Evolutionary conservation across 2,329 filamentous ascomycete species (phyloP).

Genomic region (Stylonectria norvegica): DNA sequence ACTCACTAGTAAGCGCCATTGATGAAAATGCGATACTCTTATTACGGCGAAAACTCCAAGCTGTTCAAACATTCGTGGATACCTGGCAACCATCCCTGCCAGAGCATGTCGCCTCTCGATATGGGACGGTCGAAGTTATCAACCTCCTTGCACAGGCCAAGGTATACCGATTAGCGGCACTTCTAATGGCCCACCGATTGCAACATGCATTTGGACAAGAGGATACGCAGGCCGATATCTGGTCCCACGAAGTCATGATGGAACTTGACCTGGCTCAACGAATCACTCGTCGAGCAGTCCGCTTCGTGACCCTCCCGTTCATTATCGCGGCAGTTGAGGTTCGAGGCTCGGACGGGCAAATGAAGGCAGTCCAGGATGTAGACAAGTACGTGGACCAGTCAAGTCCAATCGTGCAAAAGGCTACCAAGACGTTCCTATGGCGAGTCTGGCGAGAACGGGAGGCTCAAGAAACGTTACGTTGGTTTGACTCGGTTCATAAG

Average conservation of each 20-base stretch:
- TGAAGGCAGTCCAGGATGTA: slow-evolving; percentile 1
- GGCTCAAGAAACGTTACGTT: not conserved
- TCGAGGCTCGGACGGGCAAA: not conserved
- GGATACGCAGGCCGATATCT: not conserved
- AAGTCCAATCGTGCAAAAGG: slow-evolving; percentile 1
- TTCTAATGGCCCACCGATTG: slow-evolving; percentile 2
- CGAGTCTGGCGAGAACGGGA: slow-evolving; percentile 2
- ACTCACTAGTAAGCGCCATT: not conserved
- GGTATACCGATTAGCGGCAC: slow-evolving; percentile 1
- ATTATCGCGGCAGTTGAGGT: slow-evolving; percentile 4
- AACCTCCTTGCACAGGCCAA: slow-evolving; percentile 4
- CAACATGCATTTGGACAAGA: slow-evolving; percentile 2
- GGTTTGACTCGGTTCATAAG: slow-evolving; percentile 2
- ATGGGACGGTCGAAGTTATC: slow-evolving; percentile 1
- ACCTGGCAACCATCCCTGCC: not conserved
- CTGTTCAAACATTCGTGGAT: not conserved
- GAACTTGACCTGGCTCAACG: slow-evolving; percentile 2
- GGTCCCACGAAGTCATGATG: slow-evolving; percentile 2
- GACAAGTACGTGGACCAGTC: slow-evolving; percentile 1
- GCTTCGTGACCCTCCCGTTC: slow-evolving; percentile 2
- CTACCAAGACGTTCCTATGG: slow-evolving; percentile 1
- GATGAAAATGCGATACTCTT: not conserved
- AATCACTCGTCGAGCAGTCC: not conserved
- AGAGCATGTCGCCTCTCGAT: not conserved
- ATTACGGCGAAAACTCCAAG: not conserved